Evolutionary conservation across 179 eudicot species (phyloP).

Genomic region (Heliamphora pulchella): DNA sequence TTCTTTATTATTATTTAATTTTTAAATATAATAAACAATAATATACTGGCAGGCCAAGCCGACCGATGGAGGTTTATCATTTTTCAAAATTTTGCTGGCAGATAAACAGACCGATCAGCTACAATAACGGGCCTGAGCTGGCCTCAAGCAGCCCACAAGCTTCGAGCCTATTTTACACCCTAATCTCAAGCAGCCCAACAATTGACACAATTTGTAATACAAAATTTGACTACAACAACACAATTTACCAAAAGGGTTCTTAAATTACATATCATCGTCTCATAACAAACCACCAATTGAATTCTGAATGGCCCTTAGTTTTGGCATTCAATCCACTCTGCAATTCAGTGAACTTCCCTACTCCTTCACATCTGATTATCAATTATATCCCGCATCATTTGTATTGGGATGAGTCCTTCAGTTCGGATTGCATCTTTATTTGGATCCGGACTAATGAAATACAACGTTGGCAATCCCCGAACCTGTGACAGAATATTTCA

Average conservation of each 20-base stretch:
- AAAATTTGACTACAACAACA: conserved; percentile 9
- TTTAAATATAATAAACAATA: too few species aligned
- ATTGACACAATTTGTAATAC: not conserved
- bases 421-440: conserved; percentile 87
- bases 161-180: too few species aligned
- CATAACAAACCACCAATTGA: conserved; percentile 5
- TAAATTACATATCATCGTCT: not conserved
- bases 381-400: conserved; percentile 86
- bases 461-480: conserved; percentile 91
- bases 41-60: too few species aligned
- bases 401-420: conserved; percentile 91
- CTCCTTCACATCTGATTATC: conserved; percentile 62
- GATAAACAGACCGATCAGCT: too few species aligned
- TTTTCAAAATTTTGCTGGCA: too few species aligned
- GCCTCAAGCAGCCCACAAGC: not conserved
- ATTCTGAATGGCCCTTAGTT: not conserved
- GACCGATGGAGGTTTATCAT: too few species aligned
- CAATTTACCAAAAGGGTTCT: not conserved
- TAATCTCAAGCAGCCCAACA: not conserved
- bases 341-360: not conserved
- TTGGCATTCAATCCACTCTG: not conserved
- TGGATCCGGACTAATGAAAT: conserved; percentile 88
- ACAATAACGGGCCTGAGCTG: not conserved
- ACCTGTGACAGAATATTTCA: conserved; percentile 45
- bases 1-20: too few species aligned